Evolutionary conservation across 139 green algal genomes (phyloP).

Genomic region (Pseudopediastrum boryanum): DNA sequence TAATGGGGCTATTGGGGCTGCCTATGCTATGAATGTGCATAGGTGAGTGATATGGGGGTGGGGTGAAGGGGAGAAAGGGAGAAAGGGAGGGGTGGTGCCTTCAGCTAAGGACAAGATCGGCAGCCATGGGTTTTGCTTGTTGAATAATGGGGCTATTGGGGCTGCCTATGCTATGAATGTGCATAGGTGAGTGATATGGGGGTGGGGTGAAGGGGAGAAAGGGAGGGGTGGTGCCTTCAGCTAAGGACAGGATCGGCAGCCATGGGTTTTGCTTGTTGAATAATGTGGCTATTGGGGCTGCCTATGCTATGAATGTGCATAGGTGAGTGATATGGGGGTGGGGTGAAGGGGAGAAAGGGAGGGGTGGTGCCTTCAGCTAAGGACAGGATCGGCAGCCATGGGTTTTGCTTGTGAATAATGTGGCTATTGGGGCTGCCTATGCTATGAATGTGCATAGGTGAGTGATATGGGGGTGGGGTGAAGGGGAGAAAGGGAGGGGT

Average conservation of each 20-base stretch:
- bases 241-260: too few species aligned
- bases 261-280: conserved; percentile 97
- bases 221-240: too few species aligned
- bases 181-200: conserved; percentile 56
- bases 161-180: conserved; percentile 87
- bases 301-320: conserved; percentile 87
- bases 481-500: background rate
- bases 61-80: background rate
- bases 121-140: conserved; percentile 96
- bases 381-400: too few species aligned
- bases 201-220: background rate
- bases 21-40: conserved; percentile 87
- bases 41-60: conserved; percentile 35
- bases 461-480: background rate
- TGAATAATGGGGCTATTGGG: conserved; percentile 93
- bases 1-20: conserved; percentile 90
- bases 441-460: conserved; percentile 79
- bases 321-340: conserved; percentile 35
- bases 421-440: conserved; percentile 90
- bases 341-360: background rate
- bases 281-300: conserved; percentile 90
- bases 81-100: background rate
- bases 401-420: conserved; percentile 97
- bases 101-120: too few species aligned
- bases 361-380: too few species aligned